These are phyloP conservation scores for Periconia macrospinosa DNA, from an alignment of 2,329 filamentous ascomycete genomes.

Conservation along the genomic window DNA sequence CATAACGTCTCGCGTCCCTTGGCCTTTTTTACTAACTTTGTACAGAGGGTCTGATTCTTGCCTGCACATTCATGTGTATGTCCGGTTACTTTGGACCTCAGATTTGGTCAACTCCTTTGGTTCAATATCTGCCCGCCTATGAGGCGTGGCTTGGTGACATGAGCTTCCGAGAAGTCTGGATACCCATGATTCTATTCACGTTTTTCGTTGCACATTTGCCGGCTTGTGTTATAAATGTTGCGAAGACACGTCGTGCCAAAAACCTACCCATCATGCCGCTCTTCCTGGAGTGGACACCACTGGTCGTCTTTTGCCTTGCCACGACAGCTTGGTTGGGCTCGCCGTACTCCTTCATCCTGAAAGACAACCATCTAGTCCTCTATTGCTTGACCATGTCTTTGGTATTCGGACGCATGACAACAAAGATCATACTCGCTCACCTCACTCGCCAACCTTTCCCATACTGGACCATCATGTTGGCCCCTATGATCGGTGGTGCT, in stretches of 20 bases:
- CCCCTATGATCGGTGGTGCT: constrained; percentile 83
- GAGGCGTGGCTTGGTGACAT: constrained; percentile 66
- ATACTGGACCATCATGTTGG: constrained; percentile 91
- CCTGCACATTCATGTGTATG: constrained; percentile 79
- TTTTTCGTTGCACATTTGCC: constrained; percentile 71
- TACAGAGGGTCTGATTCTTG: constrained; percentile 82
- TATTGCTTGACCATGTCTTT: constrained; percentile 96
- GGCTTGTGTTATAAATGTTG: constrained; percentile 85
- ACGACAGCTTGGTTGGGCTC: constrained; percentile 87
- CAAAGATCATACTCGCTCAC: constrained; percentile 97
- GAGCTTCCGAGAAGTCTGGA: constrained; percentile 87
- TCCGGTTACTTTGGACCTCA: constrained; percentile 86
- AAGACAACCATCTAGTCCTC: constrained; percentile 84
- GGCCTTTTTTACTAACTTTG: constrained; percentile 12
- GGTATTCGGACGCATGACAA: constrained; percentile 96
- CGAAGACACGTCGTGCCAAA: constrained; percentile 70
- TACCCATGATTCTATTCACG: constrained; percentile 56
- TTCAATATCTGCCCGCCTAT: constrained; percentile 51
- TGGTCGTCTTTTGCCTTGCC: constrained; percentile 75
- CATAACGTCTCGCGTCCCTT: background rate
- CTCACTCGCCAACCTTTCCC: constrained; percentile 92
- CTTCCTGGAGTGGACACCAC: constrained; percentile 92
- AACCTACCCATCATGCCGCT: constrained; percentile 77
- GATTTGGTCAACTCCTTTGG: constrained; percentile 80
- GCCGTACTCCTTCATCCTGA: constrained; percentile 78